Percentiles rank a stretch among this genome's conserved stretches.
phyloP scores from a whole-genome alignment of 1,139 yeast species.

The Diutina mesorugosa region DNA sequence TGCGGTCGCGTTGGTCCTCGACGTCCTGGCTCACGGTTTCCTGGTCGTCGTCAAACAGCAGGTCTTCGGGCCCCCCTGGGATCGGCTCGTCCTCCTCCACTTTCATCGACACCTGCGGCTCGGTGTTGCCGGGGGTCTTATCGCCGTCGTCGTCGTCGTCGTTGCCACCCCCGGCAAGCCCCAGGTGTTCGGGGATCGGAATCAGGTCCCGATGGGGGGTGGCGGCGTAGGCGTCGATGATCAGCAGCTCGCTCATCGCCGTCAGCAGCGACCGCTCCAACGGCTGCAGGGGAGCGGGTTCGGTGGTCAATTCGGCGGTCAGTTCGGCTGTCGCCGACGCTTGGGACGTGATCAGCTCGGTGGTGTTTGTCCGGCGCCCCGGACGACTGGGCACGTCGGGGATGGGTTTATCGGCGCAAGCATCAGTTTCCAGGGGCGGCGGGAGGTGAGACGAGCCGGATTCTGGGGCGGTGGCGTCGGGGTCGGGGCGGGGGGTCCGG shows the following conservation, averaged over 20 bases:
- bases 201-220: background rate
- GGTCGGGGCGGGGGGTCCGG: background rate
- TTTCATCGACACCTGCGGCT: slow-evolving; percentile 19
- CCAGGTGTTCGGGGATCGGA: background rate
- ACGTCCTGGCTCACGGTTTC: slow-evolving; percentile 21
- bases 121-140: slow-evolving; percentile 23
- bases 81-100: slow-evolving; percentile 13
- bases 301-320: background rate
- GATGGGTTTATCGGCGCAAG: background rate
- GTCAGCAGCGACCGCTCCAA: background rate
- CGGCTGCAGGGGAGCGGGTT: background rate
- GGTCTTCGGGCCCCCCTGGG: slow-evolving; percentile 10
- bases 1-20: background rate
- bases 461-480: background rate
- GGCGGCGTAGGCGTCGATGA: background rate
- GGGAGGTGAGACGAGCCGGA: background rate
- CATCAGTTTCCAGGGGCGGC: background rate
- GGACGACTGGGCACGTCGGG: background rate
- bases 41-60: slow-evolving; percentile 20
- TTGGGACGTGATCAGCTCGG: background rate
- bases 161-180: background rate
- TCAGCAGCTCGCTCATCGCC: background rate
- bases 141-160: slow-evolving; percentile 17
- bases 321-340: no score
- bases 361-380: background rate